Evolutionary conservation across 352 stramenopile genomes (phyloP).

Genomic region (Vaucheria bursata): DNA sequence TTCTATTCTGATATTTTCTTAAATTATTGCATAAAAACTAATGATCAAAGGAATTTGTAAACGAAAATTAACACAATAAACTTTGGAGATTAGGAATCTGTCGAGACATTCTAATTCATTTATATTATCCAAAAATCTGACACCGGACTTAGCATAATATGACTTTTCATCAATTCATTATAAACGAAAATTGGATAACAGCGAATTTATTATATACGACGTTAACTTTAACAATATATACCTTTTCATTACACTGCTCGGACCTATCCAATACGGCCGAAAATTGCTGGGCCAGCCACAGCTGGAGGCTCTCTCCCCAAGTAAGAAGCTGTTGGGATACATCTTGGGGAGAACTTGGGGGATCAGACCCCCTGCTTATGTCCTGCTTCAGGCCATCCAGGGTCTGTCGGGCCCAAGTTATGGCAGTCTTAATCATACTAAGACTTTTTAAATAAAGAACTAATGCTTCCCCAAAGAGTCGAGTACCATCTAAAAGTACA

Average conservation of each 20-base stretch:
- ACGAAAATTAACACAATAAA: too few species aligned
- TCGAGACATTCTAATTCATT: neutral
- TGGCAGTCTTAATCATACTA: constrained; percentile 44
- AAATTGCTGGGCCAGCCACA: constrained; percentile 46
- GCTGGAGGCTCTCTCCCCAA: constrained; percentile 21
- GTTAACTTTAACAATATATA: constrained; percentile 12
- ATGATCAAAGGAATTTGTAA: too few species aligned
- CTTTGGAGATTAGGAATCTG: neutral
- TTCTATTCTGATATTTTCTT: too few species aligned
- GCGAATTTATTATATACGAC: neutral
- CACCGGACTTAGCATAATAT: too few species aligned
- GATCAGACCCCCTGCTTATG: neutral
- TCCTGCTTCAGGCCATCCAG: constrained; percentile 26
- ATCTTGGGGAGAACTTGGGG: neutral
- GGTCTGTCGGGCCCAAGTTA: constrained; percentile 37
- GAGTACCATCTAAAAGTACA: constrained; percentile 1
- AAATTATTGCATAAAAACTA: too few species aligned
- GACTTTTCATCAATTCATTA: neutral
- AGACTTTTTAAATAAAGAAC: constrained; percentile 49
- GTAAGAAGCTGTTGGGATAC: constrained; percentile 10
- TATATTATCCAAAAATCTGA: neutral
- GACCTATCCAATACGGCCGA: constrained; percentile 28
- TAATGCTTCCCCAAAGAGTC: constrained; percentile 44
- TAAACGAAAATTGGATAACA: neutral
- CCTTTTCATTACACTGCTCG: constrained; percentile 31